Base-by-base conservation (phyloP, 2,329 filamentous ascomycete genomes). In the Didymella pomorum region DNA sequence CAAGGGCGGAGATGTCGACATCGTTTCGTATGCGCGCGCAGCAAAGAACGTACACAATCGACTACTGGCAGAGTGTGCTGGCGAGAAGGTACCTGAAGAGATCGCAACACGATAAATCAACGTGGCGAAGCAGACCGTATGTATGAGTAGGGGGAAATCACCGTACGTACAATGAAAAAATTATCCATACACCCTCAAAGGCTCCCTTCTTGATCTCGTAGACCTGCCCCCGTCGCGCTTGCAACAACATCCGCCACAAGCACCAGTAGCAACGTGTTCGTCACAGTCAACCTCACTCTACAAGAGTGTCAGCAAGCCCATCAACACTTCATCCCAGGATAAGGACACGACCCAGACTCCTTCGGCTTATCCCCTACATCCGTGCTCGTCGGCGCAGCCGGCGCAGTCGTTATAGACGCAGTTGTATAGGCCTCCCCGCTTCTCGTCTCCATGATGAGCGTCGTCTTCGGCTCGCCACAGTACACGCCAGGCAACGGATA, bases 1-100 rank as follows among this genome's bases (percentile, higher is more conserved):
- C 3, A 82, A 83, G 60, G 82, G 81, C 29, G 82, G 79, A 58
- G 78, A 83, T 20, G 82, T 84, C 60, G 81, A 83, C 47, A 62
- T 81, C 78, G 79, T 66, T 58, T 76, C 69, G 6, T 87, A 82
- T 73, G 82, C 84, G 45, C 76, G 79, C 63, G 78, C 80, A 52
- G 85, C 83, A 1, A 84, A 82, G 79, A 76, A 77, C 7, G 81
- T 78, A 46, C 77, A 86, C 58, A 69, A 77, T 20, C 73, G 70
- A 52, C 61, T 81, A 18, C 55, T 81, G 18, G 57, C 64, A 6
- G 68, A 72, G 35, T 76, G 72, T 23, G 67, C 66, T 21, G 69
- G 68, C 11, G 58, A 65, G 42, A 58, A 65, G n/a, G 35, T 71
- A 2, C 20, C 59, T 0, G 62, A 67, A 21, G 45, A 37, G 2